phyloP scores from a whole-genome alignment of 441 rosid species.

The Dalechampia spathulata region DNA sequence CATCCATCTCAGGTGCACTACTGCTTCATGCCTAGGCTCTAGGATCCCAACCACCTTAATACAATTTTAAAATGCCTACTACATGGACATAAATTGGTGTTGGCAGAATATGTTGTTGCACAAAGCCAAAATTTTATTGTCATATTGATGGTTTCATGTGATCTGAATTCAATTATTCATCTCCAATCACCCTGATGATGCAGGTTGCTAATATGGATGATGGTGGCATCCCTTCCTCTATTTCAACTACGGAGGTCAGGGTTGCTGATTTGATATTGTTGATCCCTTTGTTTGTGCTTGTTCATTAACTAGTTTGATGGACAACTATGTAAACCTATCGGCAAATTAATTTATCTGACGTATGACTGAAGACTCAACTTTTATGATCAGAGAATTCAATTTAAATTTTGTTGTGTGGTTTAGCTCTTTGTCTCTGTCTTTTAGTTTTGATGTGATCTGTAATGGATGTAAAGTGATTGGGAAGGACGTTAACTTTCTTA shows the following conservation, averaged over 20 bases:
- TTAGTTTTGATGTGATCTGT: neutral
- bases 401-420: neutral
- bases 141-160: neutral
- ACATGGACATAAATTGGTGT: neutral
- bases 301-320: neutral
- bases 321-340: too few species aligned
- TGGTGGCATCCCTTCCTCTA: slow-evolving; percentile 29
- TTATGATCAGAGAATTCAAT: neutral
- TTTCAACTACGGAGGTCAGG: slow-evolving; percentile 64
- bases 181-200: slow-evolving; percentile 11
- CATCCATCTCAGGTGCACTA: neutral
- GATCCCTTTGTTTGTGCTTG: neutral
- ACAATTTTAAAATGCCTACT: neutral
- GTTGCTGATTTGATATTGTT: slow-evolving; percentile 4
- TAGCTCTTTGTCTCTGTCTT: neutral
- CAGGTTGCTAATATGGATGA: slow-evolving; percentile 44
- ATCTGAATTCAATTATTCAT: neutral
- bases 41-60: neutral
- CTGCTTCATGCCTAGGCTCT: neutral
- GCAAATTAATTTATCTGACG: too few species aligned
- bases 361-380: neutral
- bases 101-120: neutral
- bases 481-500: too few species aligned
- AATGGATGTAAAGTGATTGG: too few species aligned
- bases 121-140: too few species aligned